Percentiles rank a stretch among this genome's conserved stretches.
phyloP scores from a whole-genome alignment of 371 early-diverging fungal genomes.

The Apophysomyces variabilis region DNA sequence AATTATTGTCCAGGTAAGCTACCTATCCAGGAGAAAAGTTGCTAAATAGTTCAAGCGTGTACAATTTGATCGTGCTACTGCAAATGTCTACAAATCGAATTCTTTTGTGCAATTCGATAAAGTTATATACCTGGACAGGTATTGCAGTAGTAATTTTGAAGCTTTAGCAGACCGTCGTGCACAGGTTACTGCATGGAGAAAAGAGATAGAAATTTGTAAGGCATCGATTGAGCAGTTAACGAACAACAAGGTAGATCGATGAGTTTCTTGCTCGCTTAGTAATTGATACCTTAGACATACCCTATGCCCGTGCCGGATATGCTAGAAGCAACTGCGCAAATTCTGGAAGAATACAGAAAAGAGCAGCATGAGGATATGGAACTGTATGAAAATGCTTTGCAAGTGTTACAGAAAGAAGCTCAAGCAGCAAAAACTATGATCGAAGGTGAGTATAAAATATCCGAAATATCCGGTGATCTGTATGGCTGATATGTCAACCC shows the following conservation, averaged over 20 bases:
- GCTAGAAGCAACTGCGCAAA: slow-evolving; percentile 40
- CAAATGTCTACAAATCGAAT: slow-evolving; percentile 69
- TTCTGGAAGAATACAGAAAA: slow-evolving; percentile 30
- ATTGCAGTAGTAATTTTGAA: slow-evolving; percentile 48
- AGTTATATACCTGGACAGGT: slow-evolving; percentile 63
- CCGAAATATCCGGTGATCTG: not conserved
- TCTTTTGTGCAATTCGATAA: slow-evolving; percentile 61
- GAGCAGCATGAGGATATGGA: slow-evolving; percentile 11
- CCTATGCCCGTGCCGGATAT: slow-evolving; percentile 48
- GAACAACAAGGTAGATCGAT: slow-evolving; percentile 33
- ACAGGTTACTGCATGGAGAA: slow-evolving; percentile 40
- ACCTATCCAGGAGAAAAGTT: not conserved
- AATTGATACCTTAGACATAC: slow-evolving; percentile 25
- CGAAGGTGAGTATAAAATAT: slow-evolving; percentile 19
- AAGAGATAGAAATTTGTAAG: slow-evolving; percentile 32
- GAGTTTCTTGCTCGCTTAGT: not conserved
- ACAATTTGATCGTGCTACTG: slow-evolving; percentile 65
- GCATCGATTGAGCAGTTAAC: slow-evolving; percentile 33
- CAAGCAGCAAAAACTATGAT: slow-evolving; percentile 23
- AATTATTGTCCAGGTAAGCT: slow-evolving; percentile 60
- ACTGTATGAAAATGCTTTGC: slow-evolving; percentile 24
- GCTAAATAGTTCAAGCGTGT: slow-evolving; percentile 50
- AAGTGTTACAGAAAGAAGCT: slow-evolving; percentile 28
- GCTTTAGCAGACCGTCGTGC: slow-evolving; percentile 33
- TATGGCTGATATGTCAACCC: too few relatives aligned